Base-by-base conservation (phyloP, 495 filamentous ascomycete genomes). In the Tirmania nivea region DNA sequence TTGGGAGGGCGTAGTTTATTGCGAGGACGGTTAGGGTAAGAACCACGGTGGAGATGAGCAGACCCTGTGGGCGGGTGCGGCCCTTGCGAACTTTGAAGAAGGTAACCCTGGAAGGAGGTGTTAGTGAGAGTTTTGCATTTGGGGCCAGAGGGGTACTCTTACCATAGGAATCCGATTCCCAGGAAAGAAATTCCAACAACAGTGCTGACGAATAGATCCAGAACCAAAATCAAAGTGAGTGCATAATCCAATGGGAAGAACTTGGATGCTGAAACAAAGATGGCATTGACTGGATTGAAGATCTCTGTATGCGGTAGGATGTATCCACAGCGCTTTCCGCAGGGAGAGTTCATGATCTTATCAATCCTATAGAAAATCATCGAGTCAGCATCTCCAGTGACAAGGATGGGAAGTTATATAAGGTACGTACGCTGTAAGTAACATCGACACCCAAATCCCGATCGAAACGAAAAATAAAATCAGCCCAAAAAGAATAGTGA, bases 81-180 rank as follows among this genome's bases (percentile, higher is more conserved):
- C 86, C 84, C 58, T 80, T 83, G 54, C 87, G 77, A 61, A 97
- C 84, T 63, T 81, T 79, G 73, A 95, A 96, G 51, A 97, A 73
- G 50, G 73, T 78, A 56, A 96, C 68, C 39, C 39, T 45, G 17
- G 8, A 45, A 19, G 39, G 12, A 8, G 9, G 25, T 31, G 25
- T 31, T 31, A 31, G 25, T 31, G 25, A 31, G 25, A 31, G 7
- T 7, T 7, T 31, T 31, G 25, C 25, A 31, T 31, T 31, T 31
- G 25, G 25, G 7, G 3, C 25, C 2, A 31, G 25, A 31, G 25
- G 25, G 25, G 25, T 31, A 31, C 7, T 14, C 39, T 45, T 45
- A 8, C 92, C 92, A 97, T 49, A 97, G 73, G 72, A 97, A 94
- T 52, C 90, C 80, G 60, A 97, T 94, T 36, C 90, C 90, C 51